Evolutionary conservation across 345 rosid species (phyloP).

Genomic region (Arabidopsis thaliana): TAIR10.1 NC_003070.9:6688001-6688500

Average conservation of each 20-base stretch:
- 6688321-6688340: constrained; percentile 19
- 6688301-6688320: constrained; percentile 19
- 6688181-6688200: not conserved
- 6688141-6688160: not conserved
- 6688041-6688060: too few species aligned
- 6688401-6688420: constrained; percentile 46
- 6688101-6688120: too few species aligned
- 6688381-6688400: constrained; percentile 22
- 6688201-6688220: not conserved
- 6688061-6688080: too few species aligned
- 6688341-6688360: constrained; percentile 34
- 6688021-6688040: too few species aligned
- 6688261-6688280: constrained; percentile 20
- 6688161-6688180: not conserved
- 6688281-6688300: not conserved
- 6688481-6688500: constrained; percentile 24
- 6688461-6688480: constrained; percentile 34
- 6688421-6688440: constrained; percentile 31
- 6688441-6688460: constrained; percentile 21
- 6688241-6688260: constrained; percentile 18
- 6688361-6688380: constrained; percentile 32
- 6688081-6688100: too few species aligned
- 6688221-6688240: not conserved
- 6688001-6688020: too few species aligned
- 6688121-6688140: not conserved